Evolutionary conservation across 1,284 basidiomycete genomes (phyloP), one percentile per base, ranked within the genome.

Genomic region (Ceratobasidium theobromae): DNA sequence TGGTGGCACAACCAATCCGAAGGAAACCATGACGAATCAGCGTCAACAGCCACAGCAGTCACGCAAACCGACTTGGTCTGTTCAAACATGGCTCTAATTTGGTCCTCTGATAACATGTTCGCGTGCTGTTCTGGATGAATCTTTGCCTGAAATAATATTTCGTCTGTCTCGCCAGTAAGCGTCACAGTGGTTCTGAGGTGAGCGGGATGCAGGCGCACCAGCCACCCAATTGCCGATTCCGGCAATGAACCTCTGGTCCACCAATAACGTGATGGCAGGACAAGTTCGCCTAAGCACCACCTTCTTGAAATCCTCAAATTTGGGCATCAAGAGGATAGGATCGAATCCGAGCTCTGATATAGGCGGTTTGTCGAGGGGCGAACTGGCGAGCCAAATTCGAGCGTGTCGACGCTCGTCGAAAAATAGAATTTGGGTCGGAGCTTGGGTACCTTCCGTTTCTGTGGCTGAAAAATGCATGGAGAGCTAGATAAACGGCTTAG

Each of bases 211-310:
- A n/a, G n/a, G n/a, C 73, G 75, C 70, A 84, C 89, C 89, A 70
- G 89, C 89, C 1, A 92, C 84, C 88, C 89, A 93, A 74, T 93
- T 94, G 0, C 91, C 91, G 3, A 94, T 83, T 0, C 91, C 91
- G 1, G 88, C 88, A 69, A 84, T 87, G 77, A 91, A 91, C 0
- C 86, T 84, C 74, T 93, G 91, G 75, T 94, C 87, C 51, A 94
- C 82, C 14, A 94, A 80, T 12, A 93, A 78, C 0, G 88, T 86
- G 72, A 93, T 94, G 70, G 91, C 83, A 0, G 91, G 87, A 55
- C 87, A 88, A 14, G 82, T 78, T 60, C 89, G 82, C 70, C 82
- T 86, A 11, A 74, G 71, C 8, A 91, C 77, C 14, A 79, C 71
- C 0, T 73, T 68, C 30, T 77, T 76, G 73, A 92, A 91, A 30